Evolutionary conservation across 352 stramenopile genomes (phyloP), one percentile per base, ranked within the genome.

Genomic region (Blastocystis sp.): DNA sequence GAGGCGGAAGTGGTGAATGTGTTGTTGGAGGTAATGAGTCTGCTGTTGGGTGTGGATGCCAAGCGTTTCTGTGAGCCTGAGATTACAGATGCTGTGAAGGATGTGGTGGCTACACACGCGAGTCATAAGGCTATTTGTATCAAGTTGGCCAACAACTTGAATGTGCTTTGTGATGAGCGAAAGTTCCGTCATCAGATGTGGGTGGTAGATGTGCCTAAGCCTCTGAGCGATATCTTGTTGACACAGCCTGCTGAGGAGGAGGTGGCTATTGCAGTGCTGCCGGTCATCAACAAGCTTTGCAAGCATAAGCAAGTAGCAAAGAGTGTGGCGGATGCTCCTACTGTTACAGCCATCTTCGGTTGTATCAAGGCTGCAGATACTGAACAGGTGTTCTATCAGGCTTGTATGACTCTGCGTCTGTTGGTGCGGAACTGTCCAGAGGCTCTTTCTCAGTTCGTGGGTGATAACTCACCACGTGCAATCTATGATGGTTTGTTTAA

Each of bases 401-500:
- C 43, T 1, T 83, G 71, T 54, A 42, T 65, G 24, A 43, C 52
- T 37, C 49, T 83, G 46, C 51, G 27, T n/a, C 7, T 65, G 21
- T 49, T 83, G 71, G 71, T 83, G 49, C 71, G 54, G 32, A 83
- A 83, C 49, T 63, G 27, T 32, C 71, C 71, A 3, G 42, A 32
- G 46, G 49, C 71, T 27, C 12, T 51, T 6, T 42, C 49, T 27
- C 71, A 83, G 71, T 83, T 83, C 71, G 54, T 66, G 49, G 71
- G 42, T 56, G 71, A 11, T 42, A 83, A 83, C 71, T 83, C 71
- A 49, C 71, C 71, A 37, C 71, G 71, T 56, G 71, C 71, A 19
- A 83, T 83, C 49, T 83, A 83, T 56, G 71, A 83, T 42, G 71
- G 71, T 3, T 49, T 83, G 46, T 66, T 66, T n/a, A 65, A 51